These are phyloP conservation scores for Luffa aegyptiaca DNA, from an alignment of 306 rosid species.

Conservation along the genomic window DNA sequence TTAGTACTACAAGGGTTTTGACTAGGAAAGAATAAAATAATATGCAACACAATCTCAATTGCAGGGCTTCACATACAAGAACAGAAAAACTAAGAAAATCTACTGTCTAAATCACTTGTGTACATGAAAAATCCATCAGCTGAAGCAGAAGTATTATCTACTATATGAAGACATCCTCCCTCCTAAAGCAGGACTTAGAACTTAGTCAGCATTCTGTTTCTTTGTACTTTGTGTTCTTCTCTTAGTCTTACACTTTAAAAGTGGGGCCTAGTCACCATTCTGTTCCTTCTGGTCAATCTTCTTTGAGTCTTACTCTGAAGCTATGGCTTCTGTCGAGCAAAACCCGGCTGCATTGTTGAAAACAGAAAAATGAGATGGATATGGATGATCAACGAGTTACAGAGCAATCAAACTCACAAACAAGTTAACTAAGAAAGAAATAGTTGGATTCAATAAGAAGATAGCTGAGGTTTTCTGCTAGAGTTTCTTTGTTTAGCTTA, in stretches of 20 bases:
- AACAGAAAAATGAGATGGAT: background rate
- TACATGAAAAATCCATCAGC: background rate
- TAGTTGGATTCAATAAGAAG: background rate
- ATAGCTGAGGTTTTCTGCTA: background rate
- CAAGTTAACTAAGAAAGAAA: background rate
- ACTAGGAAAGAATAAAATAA: constrained; percentile 13
- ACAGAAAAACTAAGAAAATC: constrained; percentile 13
- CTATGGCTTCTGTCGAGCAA: constrained; percentile 69
- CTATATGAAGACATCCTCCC: background rate
- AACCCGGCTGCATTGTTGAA: constrained; percentile 60
- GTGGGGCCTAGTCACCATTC: background rate
- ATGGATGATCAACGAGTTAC: background rate
- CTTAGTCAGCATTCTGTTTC: background rate
- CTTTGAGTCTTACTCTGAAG: constrained; percentile 24
- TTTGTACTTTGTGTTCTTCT: constrained; percentile 12
- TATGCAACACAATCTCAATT: constrained; percentile 11
- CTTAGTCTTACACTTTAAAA: constrained; percentile 11
- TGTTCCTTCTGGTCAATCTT: constrained; percentile 13
- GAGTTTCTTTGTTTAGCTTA: background rate
- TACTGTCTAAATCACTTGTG: constrained; percentile 1
- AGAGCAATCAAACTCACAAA: background rate
- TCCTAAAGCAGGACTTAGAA: background rate
- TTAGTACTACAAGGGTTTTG: constrained; percentile 3
- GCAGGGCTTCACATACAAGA: background rate
- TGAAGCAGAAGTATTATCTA: background rate